Base-by-base conservation (phyloP, 176 grass and related monocot species). In the Avena atlantica region DNA sequence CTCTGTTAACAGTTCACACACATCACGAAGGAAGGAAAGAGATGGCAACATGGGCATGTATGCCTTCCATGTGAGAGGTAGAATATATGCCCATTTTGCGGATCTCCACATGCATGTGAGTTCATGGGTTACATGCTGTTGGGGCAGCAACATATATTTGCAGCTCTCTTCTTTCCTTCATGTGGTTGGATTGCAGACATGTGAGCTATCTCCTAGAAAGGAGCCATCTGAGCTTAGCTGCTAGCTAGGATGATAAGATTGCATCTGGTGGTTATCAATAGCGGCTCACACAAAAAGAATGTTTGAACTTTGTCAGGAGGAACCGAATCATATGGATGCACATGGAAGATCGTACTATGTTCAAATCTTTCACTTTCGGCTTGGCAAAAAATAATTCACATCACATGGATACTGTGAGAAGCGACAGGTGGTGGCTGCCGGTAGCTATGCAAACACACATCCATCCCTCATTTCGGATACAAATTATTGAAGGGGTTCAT, bases 91-190 rank as follows among this genome's bases (percentile, higher is more conserved):
- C 81, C 74, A 79, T 89, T 79, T 78, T 51, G 74, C 78, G 65
- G 82, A 82, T 86, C 78, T 81, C 70, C 47, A 77, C 90, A 91
- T 88, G 86, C 90, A 91, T 88, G 86, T 91, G 90, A 75, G 47
- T 81, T 78, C 78, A 83, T 77, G 88, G 72, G 36, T 9, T 59
- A 57, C 76, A 62, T 76, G 71, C 51, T 50, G 52, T 45, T 53
- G 67, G 65, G 50, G 66, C 80, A 49, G 51, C n/a, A 23, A 70
- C 55, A 87, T 57, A 80, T 80, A 91, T 52, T 84, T 55, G 34
- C 65, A 42, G 52, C 23, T 84, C 79, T 36, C 25, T 66, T 31
- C 9, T 75, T 53, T 56, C 17, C 24, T 4, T 31, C 74, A 76
- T 76, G 74, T 65, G 55, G 79, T 53, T 91, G 82, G 78, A 91